Percentiles rank a stretch among this genome's conserved stretches.
Conservation (phyloP, 345 rosid genomes). For the Murraya koenigii region DNA sequence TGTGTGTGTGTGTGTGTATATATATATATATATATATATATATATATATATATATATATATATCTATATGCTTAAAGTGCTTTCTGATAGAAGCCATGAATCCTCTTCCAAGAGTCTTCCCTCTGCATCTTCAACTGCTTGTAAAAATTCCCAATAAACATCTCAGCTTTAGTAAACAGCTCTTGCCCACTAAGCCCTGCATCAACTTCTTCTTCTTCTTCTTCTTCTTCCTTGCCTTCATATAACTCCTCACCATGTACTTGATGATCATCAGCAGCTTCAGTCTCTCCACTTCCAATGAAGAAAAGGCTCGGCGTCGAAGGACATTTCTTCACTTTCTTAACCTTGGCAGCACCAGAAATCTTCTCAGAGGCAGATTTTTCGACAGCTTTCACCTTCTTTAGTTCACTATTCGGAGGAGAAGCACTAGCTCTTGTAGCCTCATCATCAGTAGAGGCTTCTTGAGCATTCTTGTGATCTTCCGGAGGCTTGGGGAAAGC, state of each 20-base stretch:
- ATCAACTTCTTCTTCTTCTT: conserved; percentile 24
- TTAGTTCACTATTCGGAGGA: conserved; percentile 4
- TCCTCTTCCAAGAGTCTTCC: conserved; percentile 58
- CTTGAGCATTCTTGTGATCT: conserved; percentile 18
- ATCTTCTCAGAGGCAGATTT: conserved; percentile 39
- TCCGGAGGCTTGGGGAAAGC: conserved; percentile 37
- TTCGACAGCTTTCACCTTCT: conserved; percentile 23
- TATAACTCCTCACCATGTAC: not conserved
- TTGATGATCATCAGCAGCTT: conserved; percentile 18
- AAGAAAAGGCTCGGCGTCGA: conserved; percentile 64
- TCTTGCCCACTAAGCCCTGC: conserved; percentile 48
- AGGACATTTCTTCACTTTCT: conserved; percentile 45
- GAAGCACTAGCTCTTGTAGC: not conserved
- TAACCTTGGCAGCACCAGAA: conserved; percentile 2
- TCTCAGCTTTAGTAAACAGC: conserved; percentile 56
- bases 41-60: not conserved
- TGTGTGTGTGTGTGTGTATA: too few relatives aligned
- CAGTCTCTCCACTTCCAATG: conserved; percentile 43
- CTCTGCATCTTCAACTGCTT: conserved; percentile 71
- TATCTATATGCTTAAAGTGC: conserved; percentile 24
- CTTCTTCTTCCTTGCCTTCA: conserved; percentile 18
- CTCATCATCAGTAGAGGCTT: not conserved
- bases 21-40: not conserved
- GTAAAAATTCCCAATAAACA: conserved; percentile 62
- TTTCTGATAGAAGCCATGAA: conserved; percentile 49